Base-by-base conservation (phyloP, 2,329 filamentous ascomycete species). In the Fusarium pininemorale region DNA sequence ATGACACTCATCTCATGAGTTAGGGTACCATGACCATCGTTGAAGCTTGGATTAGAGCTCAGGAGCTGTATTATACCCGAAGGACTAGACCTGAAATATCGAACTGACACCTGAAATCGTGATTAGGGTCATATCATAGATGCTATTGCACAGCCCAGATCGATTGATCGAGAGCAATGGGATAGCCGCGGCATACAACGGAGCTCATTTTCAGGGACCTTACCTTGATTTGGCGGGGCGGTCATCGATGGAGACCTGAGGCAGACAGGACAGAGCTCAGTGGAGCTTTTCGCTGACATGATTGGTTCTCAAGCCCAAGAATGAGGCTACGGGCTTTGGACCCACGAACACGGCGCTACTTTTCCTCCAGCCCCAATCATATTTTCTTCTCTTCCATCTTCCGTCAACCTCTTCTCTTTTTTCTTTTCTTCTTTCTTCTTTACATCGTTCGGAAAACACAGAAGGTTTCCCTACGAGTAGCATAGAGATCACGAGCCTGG, bases 361-460 rank as follows among this genome's bases (percentile, higher is more conserved):
- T 76, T 74, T 78, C 66, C 65, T 76, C 63, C 68, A 73, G 59
- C 63, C 76, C 76, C 75, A 77, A 78, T 78, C 76, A 74, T 62
- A 69, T 64, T 66, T 73, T 73, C 73, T 77, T 73, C 70, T 66
- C 74, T 47, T 74, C 72, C 72, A 76, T 64, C 65, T 66, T 60
- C 63, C 72, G 41, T 76, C 69, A 72, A 68, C 54, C 57, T 67
- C 70, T 69, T 44, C 54, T 69, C 55, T 68, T 66, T 62, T 57
- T 70, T 69, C 37, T 39, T 53, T 28, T 53, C 24, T 30, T 63
- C 64, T 61, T 57, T 76, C 69, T 69, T 69, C 59, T 48, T 69
- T 61, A 35, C 59, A 67, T 59, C 64, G 58, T 64, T 69, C 54
- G 57, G 61, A 55, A 48, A 65, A 35, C 66, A 44, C 60, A 64